Evolutionary conservation across 176 grass and related monocot species (phyloP), one percentile per base, ranked within the genome.

Genomic region (Tillandsia fasciculata): DNA sequence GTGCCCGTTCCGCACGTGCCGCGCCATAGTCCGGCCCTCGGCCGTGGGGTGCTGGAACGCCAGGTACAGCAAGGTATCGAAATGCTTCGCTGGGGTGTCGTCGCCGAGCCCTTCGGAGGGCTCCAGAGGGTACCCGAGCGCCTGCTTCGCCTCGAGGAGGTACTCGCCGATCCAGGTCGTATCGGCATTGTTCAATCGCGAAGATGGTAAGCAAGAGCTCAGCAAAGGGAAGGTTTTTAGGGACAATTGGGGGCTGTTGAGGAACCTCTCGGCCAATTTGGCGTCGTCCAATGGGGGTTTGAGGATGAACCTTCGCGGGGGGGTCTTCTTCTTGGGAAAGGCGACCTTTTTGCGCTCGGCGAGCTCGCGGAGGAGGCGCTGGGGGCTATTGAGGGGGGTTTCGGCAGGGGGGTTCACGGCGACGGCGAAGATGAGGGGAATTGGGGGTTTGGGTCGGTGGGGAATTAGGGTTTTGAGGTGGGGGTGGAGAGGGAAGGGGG

Each of bases 111-210:
- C 74, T 68, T 90, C 90, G 0, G 84, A 93, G 63, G 94, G 90
- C 64, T 86, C 84, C 33, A 99, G 87, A 15, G 94, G 94, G 69
- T 99, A 99, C 13, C 94, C 94, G 9, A 93, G 94, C 48, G 94
- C 94, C 85, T 99, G 94, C 78, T 93, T 99, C 65, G 90, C 90
- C 83, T 99, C 94, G 24, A 99, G 87, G 63, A 99, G 87, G 75
- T 99, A 99, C 84, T 99, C 90, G 49, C 90, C 94, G 48, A 93
- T 90, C 94, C 94, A 99, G 20, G 77, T 86, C 48, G 59, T 78
- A 68, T 99, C 94, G 14, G 90, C 87, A 67, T 79, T 82, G 76
- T 86, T 88, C 64, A 99, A 78, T 12, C 81, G 89, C 50, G 87
- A 65, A 23, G 89, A 84, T 28, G 94, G 94, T 66, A 99, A 83